A percentile compares a stretch with the other conserved stretches of the same genome.
These are phyloP conservation scores for Gossypium thurberi DNA, from an alignment of 345 rosid species.

Conservation along the genomic window DNA sequence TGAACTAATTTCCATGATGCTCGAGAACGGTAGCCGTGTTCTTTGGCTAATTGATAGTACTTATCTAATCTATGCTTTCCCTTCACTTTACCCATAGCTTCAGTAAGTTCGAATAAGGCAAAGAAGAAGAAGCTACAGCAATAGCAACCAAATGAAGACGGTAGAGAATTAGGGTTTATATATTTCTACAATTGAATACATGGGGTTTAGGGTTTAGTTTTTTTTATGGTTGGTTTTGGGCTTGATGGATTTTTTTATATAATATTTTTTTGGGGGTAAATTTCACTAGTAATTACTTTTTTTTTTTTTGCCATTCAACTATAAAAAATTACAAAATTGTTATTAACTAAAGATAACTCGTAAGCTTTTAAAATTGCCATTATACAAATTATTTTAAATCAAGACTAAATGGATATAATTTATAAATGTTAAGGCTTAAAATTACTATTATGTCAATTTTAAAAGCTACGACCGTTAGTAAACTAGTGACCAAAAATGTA, in stretches of 20 bases:
- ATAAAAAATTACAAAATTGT: too few species aligned
- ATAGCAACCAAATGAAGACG: background rate
- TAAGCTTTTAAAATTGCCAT: too few species aligned
- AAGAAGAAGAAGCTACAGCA: background rate
- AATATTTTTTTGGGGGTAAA: background rate
- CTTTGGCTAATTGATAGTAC: slow-evolving; percentile 73
- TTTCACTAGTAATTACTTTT: background rate
- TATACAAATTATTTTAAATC: too few species aligned
- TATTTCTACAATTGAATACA: too few species aligned
- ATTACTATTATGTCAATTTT: too few species aligned
- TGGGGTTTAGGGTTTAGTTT: background rate
- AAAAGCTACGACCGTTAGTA: rapidly evolving
- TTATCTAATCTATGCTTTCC: slow-evolving; percentile 85
- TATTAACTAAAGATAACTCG: too few species aligned
- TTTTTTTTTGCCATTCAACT: too few species aligned
- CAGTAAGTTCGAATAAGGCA: too few species aligned
- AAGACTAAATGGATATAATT: too few species aligned
- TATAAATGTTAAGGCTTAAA: too few species aligned
- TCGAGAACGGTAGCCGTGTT: slow-evolving; percentile 90
- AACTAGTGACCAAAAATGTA: too few species aligned
- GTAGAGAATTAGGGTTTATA: too few species aligned
- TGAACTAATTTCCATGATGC: slow-evolving; percentile 89
- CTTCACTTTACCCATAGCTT: slow-evolving; percentile 60
- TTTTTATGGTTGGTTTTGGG: background rate
- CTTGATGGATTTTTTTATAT: background rate